Evolutionary conservation across 2,329 filamentous ascomycete species (phyloP).

Genomic region (Aspergillus ochraceus): DNA sequence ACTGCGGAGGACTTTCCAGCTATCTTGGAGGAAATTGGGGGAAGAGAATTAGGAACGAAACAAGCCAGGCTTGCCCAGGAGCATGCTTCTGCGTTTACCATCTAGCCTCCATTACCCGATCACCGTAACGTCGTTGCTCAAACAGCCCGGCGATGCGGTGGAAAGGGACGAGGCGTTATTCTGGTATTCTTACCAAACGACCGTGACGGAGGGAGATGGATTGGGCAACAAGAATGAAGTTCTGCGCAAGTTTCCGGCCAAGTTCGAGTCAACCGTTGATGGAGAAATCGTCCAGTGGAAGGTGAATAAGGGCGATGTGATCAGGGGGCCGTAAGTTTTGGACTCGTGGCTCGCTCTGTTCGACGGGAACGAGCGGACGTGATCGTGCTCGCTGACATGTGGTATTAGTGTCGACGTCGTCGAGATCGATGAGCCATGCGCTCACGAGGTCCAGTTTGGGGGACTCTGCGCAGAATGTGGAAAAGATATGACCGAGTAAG

Average conservation of each 20-base stretch:
- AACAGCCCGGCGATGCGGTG: conserved; percentile 71
- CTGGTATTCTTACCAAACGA: conserved; percentile 82
- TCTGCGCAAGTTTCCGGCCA: conserved; percentile 69
- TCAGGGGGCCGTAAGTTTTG: conserved; percentile 42
- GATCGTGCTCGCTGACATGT: conserved; percentile 5
- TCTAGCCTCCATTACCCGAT: conserved; percentile 82
- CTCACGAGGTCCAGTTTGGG: conserved; percentile 86
- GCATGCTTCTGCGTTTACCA: conserved; percentile 51
- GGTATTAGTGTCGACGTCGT: conserved; percentile 56
- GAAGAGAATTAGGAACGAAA: neutral
- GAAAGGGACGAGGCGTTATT: conserved; percentile 76
- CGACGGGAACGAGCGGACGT: neutral
- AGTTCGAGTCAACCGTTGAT: conserved; percentile 81
- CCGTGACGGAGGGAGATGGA: conserved; percentile 64
- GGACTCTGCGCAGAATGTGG: conserved; percentile 91
- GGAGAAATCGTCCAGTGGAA: conserved; percentile 77
- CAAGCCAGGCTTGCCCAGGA: conserved; percentile 13
- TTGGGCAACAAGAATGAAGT: conserved; percentile 72
- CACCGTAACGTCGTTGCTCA: conserved; percentile 82
- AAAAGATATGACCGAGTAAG: conserved; percentile 87
- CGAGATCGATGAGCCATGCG: conserved; percentile 85
- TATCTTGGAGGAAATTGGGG: neutral
- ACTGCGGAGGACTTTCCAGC: neutral
- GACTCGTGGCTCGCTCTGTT: neutral
- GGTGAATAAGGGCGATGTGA: conserved; percentile 53